phyloP scores from a whole-genome alignment of 1,139 yeast species.

The Saccharomycopsis hybrid region DNA sequence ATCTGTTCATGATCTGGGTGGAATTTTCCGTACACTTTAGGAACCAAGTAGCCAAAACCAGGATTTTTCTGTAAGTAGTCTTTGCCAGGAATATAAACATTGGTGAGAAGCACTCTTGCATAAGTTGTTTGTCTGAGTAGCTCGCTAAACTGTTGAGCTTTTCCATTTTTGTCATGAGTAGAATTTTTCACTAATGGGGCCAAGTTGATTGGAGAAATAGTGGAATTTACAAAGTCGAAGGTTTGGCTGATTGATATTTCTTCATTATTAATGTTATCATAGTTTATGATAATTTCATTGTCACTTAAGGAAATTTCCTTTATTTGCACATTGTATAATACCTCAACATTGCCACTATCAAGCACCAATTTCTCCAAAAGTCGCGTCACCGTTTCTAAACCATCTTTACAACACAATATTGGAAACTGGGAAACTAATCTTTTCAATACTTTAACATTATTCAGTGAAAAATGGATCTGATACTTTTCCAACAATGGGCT shows the following conservation, averaged over 20 bases:
- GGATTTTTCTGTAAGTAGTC: slow-evolving; percentile 30
- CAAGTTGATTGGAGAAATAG: slow-evolving; percentile 21
- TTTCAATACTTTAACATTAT: slow-evolving; percentile 2
- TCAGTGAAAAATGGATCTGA: slow-evolving; percentile 27
- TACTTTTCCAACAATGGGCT: slow-evolving; percentile 28
- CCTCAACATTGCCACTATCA: slow-evolving; percentile 35
- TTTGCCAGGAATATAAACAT: slow-evolving; percentile 48
- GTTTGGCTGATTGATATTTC: too few relatives aligned
- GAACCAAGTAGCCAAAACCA: slow-evolving; percentile 90
- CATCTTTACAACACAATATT: slow-evolving; percentile 45
- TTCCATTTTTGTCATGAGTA: slow-evolving; percentile 23
- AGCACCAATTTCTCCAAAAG: slow-evolving; percentile 35
- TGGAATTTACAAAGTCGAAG: slow-evolving; percentile 20
- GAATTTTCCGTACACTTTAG: slow-evolving; percentile 35
- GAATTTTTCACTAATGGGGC: slow-evolving; percentile 24
- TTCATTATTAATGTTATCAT: too few relatives aligned
- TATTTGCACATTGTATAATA: slow-evolving; percentile 30
- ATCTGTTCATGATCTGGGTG: slow-evolving; percentile 34
- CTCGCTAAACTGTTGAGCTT: too few relatives aligned
- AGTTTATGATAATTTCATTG: slow-evolving; percentile 8
- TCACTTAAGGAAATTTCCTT: slow-evolving; percentile 4
- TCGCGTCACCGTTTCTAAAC: slow-evolving; percentile 48
- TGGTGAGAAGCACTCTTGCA: slow-evolving; percentile 53
- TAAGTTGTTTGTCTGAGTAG: slow-evolving; percentile 35
- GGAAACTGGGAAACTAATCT: slow-evolving; percentile 33